phyloP scores from a whole-genome alignment of 2,329 filamentous ascomycete genomes.

The Cladosporium sp. region DNA sequence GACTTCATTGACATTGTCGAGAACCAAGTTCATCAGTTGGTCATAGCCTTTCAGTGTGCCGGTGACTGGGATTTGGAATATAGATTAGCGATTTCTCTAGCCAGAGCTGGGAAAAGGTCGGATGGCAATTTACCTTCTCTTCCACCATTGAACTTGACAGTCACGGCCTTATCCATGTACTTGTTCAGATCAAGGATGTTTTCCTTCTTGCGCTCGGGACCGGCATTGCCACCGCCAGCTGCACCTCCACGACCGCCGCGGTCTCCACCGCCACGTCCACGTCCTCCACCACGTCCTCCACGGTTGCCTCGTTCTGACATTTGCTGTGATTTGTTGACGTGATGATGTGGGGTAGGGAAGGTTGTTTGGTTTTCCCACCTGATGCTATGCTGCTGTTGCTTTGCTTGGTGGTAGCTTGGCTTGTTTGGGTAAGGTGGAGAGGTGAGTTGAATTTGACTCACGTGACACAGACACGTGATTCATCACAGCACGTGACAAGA shows the following conservation, averaged over 20 bases:
- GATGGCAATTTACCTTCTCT: conserved; percentile 88
- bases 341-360: background rate
- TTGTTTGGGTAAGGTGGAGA: background rate
- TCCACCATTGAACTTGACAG: conserved; percentile 94
- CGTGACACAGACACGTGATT: too few relatives aligned
- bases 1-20: conserved; percentile 88
- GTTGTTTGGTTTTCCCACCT: background rate
- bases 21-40: conserved; percentile 93
- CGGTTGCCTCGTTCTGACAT: conserved; percentile 56
- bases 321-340: background rate
- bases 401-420: background rate
- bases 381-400: background rate
- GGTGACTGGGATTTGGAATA: conserved; percentile 56
- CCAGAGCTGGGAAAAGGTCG: too few relatives aligned
- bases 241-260: conserved; percentile 39
- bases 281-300: conserved; percentile 37
- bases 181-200: conserved; percentile 93
- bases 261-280: conserved; percentile 30
- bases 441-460: conserved; percentile 7
- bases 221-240: conserved; percentile 28
- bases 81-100: background rate
- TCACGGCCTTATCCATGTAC: conserved; percentile 95
- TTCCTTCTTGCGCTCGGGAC: conserved; percentile 77
- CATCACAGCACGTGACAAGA: too few relatives aligned
- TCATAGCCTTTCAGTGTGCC: conserved; percentile 93